phyloP scores from a whole-genome alignment of 2,329 filamentous ascomycete genomes.

The Claviceps pazoutovae region DNA sequence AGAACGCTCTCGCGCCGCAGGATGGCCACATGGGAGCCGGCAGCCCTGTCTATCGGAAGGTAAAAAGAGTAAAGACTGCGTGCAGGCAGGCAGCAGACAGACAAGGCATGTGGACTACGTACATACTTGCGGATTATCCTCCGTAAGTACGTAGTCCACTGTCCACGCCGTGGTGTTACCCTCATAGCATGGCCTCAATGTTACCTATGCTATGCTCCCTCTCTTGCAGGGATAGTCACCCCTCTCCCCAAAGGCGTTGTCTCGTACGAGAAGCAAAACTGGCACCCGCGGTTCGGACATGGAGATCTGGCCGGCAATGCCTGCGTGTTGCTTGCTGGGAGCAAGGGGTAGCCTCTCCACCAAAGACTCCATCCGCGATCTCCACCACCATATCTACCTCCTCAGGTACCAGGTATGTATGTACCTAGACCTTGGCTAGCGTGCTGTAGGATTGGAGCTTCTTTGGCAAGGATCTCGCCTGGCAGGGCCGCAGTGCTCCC shows the following conservation, averaged over 20 bases:
- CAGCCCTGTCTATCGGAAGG: conserved; percentile 1
- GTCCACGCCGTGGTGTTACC: not conserved
- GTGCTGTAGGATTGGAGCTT: not conserved
- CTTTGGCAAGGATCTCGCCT: conserved; percentile 1
- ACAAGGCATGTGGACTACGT: not conserved
- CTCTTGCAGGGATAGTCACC: not conserved
- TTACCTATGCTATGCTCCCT: not conserved
- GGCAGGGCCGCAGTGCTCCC: conserved; percentile 9
- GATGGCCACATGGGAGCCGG: conserved; percentile 1
- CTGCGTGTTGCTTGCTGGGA: not conserved
- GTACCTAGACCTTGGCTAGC: not conserved
- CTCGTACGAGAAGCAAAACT: conserved; percentile 3
- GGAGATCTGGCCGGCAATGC: not conserved
- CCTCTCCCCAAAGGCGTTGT: not conserved
- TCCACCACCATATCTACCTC: too few relatives aligned
- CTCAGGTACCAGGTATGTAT: too few relatives aligned
- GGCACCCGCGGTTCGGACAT: conserved; percentile 3
- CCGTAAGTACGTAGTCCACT: too few relatives aligned
- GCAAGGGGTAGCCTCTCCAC: too few relatives aligned
- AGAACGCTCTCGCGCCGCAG: not conserved
- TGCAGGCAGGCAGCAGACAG: not conserved
- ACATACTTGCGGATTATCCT: too few relatives aligned
- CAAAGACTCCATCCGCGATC: too few relatives aligned
- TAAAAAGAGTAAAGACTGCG: not conserved
- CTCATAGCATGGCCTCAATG: not conserved